phyloP scores from a whole-genome alignment of 208 protist species.

The Vickermania ingenoplastis region DNA sequence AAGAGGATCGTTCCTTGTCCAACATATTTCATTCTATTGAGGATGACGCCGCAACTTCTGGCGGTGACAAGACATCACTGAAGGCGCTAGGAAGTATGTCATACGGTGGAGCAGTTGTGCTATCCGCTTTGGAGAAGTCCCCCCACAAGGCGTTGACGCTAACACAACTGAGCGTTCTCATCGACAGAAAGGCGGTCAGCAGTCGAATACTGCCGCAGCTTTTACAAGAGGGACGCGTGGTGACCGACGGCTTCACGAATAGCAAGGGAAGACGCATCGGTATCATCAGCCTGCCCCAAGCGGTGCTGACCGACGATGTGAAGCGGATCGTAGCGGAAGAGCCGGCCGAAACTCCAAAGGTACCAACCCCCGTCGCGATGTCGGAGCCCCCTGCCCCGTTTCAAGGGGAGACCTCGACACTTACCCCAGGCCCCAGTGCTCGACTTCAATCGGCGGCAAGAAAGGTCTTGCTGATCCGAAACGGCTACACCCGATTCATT shows the following conservation, averaged over 20 bases:
- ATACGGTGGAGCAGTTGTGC: constrained; percentile 40
- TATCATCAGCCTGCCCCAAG: constrained; percentile 36
- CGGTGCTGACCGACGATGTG: constrained; percentile 9
- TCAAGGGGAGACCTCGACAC: too few relatives aligned
- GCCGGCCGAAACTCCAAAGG: too few relatives aligned
- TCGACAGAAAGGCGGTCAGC: constrained; percentile 32
- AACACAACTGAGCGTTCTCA: constrained; percentile 16
- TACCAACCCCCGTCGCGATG: too few relatives aligned
- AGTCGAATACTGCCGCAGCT: constrained; percentile 55
- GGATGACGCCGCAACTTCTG: constrained; percentile 11
- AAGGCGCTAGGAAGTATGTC: constrained; percentile 30
- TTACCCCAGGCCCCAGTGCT: too few relatives aligned
- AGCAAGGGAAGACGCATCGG: too few relatives aligned
- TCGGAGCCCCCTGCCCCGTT: too few relatives aligned
- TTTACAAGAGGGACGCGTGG: constrained; percentile 10
- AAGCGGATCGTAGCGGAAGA: too few relatives aligned
- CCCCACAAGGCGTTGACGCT: constrained; percentile 43
- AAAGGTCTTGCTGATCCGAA: constrained; percentile 49
- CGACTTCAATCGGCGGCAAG: too few relatives aligned
- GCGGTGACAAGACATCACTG: background rate
- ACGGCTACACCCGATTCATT: constrained; percentile 47
- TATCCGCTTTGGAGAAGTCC: constrained; percentile 38
- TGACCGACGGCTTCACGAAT: constrained; percentile 15
- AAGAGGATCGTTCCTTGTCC: background rate
- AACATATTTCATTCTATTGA: background rate